A percentile compares a stretch with the other conserved stretches of the same genome.
phyloP scores from a whole-genome alignment of 2,329 filamentous ascomycete genomes.

The Neopestalotiopsis rosae region DNA sequence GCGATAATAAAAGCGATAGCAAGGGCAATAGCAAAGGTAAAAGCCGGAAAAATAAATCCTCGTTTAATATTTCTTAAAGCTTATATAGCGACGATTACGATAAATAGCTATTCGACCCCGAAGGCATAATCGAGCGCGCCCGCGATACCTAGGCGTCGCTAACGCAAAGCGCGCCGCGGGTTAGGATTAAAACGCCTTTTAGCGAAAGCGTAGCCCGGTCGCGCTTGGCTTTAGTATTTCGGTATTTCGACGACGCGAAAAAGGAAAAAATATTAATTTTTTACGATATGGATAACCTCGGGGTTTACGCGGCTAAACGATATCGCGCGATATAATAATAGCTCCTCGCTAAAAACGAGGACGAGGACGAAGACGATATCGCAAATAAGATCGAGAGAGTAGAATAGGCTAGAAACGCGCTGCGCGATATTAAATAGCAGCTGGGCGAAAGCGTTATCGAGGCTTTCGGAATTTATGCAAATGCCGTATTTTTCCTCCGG shows the following conservation, averaged over 20 bases:
- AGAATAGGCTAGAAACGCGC: neutral
- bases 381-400: neutral
- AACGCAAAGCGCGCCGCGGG: neutral
- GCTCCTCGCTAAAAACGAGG: neutral
- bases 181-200: neutral
- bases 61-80: neutral
- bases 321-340: neutral
- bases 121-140: neutral
- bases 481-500: neutral
- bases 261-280: neutral
- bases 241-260: neutral
- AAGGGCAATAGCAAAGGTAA: neutral
- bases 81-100: neutral
- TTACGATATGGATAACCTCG: neutral
- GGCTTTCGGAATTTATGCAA: neutral
- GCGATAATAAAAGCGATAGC: neutral
- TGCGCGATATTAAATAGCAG: neutral
- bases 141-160: neutral
- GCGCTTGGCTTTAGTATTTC: neutral
- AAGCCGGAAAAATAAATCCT: neutral
- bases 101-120: neutral
- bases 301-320: neutral
- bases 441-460: neutral
- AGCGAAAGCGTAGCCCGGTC: neutral
- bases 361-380: neutral